Evolutionary conservation across 345 rosid genomes (phyloP), one percentile per base, ranked within the genome.

Genomic region (Aquilaria sinensis): DNA sequence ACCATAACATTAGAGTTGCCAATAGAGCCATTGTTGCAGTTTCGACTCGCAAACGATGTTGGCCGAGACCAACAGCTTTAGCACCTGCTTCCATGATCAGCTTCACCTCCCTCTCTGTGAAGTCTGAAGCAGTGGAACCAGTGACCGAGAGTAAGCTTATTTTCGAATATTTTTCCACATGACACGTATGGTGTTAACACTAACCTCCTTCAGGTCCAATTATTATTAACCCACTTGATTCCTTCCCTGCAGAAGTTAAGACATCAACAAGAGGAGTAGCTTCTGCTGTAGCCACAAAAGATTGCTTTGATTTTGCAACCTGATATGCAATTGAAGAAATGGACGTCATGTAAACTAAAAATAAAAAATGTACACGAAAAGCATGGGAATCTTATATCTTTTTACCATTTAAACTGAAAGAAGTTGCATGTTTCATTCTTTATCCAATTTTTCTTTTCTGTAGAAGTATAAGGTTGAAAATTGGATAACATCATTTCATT

Each of bases 141-240:
- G 64, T 31, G 51, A 34, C 5, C 47, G 33, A 53, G 55, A 47
- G 54, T 48, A 55, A 30, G 29, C 33, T 10, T 14, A 23, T 23
- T 23, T 1, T 23, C 23, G 23, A 23, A 23, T 23, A 23, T 23
- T 23, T 23, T 23, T 23, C 23, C 23, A 23, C 43, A 37, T 37
- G 56, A 55, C 47, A 12, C 53, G 54, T 31, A 45, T 29, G 31
- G 49, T 33, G 56, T 43, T 52, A 10, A 16, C 53, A 72, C 77
- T 72, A 70, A 90, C 97, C 97, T 31, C 98, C 98, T 77, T 90
- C 97, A 57, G 97, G 96, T 72, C 96, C 89, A 63, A 90, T 77
- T 34, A 86, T 77, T 60, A 86, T 77, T 47, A 89, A 51, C 67
- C 96, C 92, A 60, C 81, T 76, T 13, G 84, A 43, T 70, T 82